Percentiles rank a stretch among this genome's conserved stretches.
Conservation (phyloP, 192 early-diverging fungal genomes). For the Dissophora ornata region DNA sequence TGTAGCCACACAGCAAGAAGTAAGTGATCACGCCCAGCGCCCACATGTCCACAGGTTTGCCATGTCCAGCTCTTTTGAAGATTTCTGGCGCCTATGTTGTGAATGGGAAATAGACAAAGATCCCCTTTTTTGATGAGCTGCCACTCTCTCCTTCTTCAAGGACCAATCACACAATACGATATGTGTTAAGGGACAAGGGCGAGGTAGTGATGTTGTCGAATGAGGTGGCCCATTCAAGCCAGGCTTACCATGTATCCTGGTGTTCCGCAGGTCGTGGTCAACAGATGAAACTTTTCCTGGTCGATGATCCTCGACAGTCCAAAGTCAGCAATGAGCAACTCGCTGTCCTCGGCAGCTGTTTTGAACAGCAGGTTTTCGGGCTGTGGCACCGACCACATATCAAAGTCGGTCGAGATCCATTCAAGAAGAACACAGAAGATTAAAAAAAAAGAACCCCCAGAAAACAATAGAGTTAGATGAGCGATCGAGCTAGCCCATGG, state of each 20-base stretch:
- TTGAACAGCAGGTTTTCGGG: conserved; percentile 85
- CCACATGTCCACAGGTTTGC: conserved; percentile 87
- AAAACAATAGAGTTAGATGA: too few species aligned
- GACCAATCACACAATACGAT: not conserved
- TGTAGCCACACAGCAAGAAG: conserved; percentile 77
- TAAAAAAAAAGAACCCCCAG: too few species aligned
- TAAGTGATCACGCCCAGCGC: conserved; percentile 82
- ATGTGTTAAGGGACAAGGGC: too few species aligned
- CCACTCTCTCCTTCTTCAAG: too few species aligned
- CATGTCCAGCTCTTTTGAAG: conserved; percentile 70
- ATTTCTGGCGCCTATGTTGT: conserved; percentile 66
- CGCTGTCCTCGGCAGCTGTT: conserved; percentile 64
- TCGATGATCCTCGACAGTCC: conserved; percentile 78
- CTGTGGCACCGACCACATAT: conserved; percentile 64
- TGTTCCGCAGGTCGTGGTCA: conserved; percentile 82
- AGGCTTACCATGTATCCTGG: conserved; percentile 84
- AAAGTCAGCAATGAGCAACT: conserved; percentile 86
- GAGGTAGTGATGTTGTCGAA: too few species aligned
- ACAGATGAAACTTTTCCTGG: conserved; percentile 64
- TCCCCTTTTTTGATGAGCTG: not conserved
- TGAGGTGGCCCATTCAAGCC: too few species aligned
- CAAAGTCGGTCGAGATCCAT: too few species aligned
- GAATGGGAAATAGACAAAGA: not conserved
- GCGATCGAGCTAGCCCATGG: not conserved
- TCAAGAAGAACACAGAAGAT: not conserved